phyloP scores from a whole-genome alignment of 2,329 filamentous ascomycete genomes.

The Epichloe hybrida region DNA sequence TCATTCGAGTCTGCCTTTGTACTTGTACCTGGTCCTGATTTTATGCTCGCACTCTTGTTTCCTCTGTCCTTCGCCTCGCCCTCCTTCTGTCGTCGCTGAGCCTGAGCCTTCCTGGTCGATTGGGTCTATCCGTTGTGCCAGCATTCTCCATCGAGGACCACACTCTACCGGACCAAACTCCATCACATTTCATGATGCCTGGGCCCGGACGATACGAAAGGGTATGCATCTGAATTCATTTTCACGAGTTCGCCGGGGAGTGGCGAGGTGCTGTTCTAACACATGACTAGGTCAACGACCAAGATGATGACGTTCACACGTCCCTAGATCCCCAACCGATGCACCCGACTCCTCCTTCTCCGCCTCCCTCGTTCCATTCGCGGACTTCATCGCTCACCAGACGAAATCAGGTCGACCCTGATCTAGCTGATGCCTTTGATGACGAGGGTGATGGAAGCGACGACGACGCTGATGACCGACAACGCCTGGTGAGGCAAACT shows the following conservation, averaged over 20 bases:
- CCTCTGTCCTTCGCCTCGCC: neutral
- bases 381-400: slow-evolving; percentile 48
- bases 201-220: slow-evolving; percentile 36
- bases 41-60: neutral
- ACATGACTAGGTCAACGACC: slow-evolving; percentile 37
- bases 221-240: slow-evolving; percentile 25
- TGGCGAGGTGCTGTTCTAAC: neutral
- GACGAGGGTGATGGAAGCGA: slow-evolving; percentile 68
- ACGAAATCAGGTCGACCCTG: slow-evolving; percentile 47
- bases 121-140: neutral
- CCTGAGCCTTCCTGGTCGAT: neutral
- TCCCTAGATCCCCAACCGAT: slow-evolving; percentile 16
- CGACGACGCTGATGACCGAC: slow-evolving; percentile 64
- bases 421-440: slow-evolving; percentile 89
- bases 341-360: slow-evolving; percentile 40
- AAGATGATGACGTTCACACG: slow-evolving; percentile 27
- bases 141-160: neutral
- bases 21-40: no score
- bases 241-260: no score
- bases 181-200: slow-evolving; percentile 30
- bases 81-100: neutral
- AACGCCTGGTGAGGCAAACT: slow-evolving; percentile 67
- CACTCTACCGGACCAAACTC: neutral
- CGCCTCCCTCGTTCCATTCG: slow-evolving; percentile 79
- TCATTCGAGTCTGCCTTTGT: no score